Percentiles rank a stretch among this genome's conserved stretches.
phyloP scores from a whole-genome alignment of 2,329 filamentous ascomycete genomes.

The Lachnellula arida region DNA sequence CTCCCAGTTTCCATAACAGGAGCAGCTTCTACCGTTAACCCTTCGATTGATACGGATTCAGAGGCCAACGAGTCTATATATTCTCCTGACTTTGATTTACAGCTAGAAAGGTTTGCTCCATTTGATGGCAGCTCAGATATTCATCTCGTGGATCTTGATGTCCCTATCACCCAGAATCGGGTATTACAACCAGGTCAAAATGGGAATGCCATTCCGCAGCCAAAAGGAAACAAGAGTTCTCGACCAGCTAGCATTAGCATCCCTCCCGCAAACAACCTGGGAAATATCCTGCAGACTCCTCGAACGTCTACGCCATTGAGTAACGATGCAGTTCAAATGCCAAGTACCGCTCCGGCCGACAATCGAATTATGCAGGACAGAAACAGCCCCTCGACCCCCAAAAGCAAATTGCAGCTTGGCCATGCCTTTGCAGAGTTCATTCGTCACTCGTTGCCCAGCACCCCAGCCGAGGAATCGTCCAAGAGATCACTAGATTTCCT shows the following conservation, averaged over 20 bases:
- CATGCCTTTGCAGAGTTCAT: constrained; percentile 1
- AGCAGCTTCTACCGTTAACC: neutral
- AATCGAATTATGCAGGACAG: neutral
- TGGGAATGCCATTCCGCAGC: neutral
- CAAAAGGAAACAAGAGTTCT: neutral
- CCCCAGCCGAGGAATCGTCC: neutral
- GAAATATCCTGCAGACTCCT: neutral
- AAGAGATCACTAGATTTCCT: neutral
- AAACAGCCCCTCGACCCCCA: neutral
- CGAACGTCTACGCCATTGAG: neutral
- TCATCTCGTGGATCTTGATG: neutral
- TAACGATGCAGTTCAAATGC: neutral
- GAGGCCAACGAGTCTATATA: neutral
- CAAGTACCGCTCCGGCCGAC: neutral
- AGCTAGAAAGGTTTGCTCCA: constrained; percentile 2
- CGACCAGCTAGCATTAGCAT: neutral
- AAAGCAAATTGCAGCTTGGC: neutral
- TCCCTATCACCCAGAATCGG: neutral
- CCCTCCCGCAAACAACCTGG: neutral
- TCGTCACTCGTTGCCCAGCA: neutral
- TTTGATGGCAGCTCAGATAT: constrained; percentile 7
- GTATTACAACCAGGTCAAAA: neutral
- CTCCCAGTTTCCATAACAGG: neutral
- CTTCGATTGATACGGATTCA: neutral
- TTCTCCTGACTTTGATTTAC: neutral